Percentiles rank a stretch among this genome's conserved stretches.
These are phyloP conservation scores for Triadica sebifera DNA, from an alignment of 345 rosid genomes.

Conservation along the genomic window DNA sequence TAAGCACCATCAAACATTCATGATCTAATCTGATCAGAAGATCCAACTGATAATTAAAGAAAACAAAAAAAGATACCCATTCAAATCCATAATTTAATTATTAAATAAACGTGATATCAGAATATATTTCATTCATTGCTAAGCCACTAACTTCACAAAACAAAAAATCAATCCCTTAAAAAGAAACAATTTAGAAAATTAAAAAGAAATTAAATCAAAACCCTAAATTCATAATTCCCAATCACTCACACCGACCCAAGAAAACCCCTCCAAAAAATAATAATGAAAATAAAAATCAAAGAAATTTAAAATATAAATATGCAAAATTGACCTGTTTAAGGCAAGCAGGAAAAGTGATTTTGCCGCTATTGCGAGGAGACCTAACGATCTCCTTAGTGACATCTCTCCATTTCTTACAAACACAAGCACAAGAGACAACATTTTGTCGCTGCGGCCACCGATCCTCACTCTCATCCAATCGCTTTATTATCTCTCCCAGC, in stretches of 20 bases:
- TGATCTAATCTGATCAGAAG: neutral
- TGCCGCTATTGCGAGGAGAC: slow-evolving; percentile 43
- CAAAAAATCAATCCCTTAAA: neutral
- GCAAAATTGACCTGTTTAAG: slow-evolving; percentile 62
- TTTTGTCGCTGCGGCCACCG: slow-evolving; percentile 69
- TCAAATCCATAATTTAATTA: neutral
- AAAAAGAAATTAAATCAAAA: neutral
- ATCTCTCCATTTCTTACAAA: slow-evolving; percentile 84
- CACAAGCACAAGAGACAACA: slow-evolving; percentile 77
- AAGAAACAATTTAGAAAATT: neutral
- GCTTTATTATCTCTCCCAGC: slow-evolving; percentile 67
- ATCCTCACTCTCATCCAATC: slow-evolving; percentile 72
- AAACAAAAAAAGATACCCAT: no score
- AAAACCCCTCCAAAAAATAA: neutral
- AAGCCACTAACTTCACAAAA: neutral
- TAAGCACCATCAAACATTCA: neutral
- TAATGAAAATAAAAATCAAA: neutral
- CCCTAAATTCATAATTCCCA: neutral
- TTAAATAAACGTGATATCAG: neutral
- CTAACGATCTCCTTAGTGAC: slow-evolving; percentile 54
- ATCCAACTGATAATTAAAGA: neutral
- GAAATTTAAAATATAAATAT: neutral
- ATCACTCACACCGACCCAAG: neutral
- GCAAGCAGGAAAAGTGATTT: slow-evolving; percentile 88
- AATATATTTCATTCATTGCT: neutral